A percentile compares a stretch with the other conserved stretches of the same genome.
phyloP scores from a whole-genome alignment of 2,329 filamentous ascomycete species.

The Ophiosphaerella herpotricha region DNA sequence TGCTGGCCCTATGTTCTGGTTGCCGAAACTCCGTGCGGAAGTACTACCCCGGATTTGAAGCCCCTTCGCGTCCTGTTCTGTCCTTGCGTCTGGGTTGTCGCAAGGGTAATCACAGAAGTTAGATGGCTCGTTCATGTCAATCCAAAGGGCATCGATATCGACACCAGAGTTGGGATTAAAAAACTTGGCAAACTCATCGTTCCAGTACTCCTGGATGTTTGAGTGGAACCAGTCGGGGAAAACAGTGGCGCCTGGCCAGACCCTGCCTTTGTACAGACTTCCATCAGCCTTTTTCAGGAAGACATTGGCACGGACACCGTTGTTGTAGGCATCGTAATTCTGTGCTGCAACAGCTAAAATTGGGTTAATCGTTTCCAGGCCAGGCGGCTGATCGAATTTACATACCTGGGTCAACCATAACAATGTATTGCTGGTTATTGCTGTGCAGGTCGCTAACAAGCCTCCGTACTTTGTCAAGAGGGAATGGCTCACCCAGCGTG shows the following conservation, averaged over 20 bases:
- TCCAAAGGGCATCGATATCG: conserved; percentile 70
- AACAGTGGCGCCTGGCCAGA: conserved; percentile 75
- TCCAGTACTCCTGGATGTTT: conserved; percentile 69
- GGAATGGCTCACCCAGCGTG: conserved; percentile 66
- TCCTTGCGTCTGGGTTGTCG: conserved; percentile 39
- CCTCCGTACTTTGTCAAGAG: conserved; percentile 63
- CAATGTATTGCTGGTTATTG: conserved; percentile 69
- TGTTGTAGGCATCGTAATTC: conserved; percentile 61
- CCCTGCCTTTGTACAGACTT: conserved; percentile 63
- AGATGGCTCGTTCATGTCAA: conserved; percentile 38
- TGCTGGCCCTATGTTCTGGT: not conserved
- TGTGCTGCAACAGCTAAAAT: conserved; percentile 54
- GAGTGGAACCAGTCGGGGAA: conserved; percentile 78
- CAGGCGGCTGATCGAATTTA: not conserved
- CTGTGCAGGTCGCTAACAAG: conserved; percentile 68
- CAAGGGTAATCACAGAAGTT: conserved; percentile 54
- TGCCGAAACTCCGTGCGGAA: not conserved
- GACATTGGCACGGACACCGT: conserved; percentile 60
- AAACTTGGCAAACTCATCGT: conserved; percentile 68
- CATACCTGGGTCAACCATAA: conserved; percentile 73
- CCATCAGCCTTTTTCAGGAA: conserved; percentile 61
- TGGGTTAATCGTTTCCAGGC: conserved; percentile 48
- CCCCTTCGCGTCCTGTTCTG: conserved; percentile 17
- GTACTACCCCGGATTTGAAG: not conserved
- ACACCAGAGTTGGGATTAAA: conserved; percentile 67